Percentiles rank a stretch among this genome's conserved stretches.
Conservation (phyloP, 2,329 filamentous ascomycete species). For the Aspergillus sp. region DNA sequence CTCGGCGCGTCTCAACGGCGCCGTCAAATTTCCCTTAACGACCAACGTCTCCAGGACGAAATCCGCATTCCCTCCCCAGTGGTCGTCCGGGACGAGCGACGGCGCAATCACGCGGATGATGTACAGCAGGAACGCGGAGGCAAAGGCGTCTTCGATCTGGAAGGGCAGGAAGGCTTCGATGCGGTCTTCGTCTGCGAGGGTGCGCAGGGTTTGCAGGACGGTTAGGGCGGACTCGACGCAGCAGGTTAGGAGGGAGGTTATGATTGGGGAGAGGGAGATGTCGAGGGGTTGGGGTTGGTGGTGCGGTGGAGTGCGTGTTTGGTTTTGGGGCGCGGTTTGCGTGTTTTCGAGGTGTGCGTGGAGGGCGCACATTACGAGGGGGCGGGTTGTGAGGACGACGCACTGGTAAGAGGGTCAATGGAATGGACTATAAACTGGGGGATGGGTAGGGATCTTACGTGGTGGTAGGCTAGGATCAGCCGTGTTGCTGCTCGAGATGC, state of each 20-base stretch:
- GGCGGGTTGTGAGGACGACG: slow-evolving; percentile 27
- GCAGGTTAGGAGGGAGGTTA: slow-evolving; percentile 25
- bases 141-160: slow-evolving; percentile 45
- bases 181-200: background rate
- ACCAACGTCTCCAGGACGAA: slow-evolving; percentile 42
- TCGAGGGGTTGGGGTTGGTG: slow-evolving; percentile 11
- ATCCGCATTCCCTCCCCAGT: slow-evolving; percentile 38
- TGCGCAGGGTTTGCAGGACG: background rate
- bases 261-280: slow-evolving; percentile 23
- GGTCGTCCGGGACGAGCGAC: slow-evolving; percentile 33
- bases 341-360: slow-evolving; percentile 27
- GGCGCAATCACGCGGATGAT: slow-evolving; percentile 35
- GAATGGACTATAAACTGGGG: background rate
- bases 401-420: slow-evolving; percentile 13
- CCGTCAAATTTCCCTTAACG: slow-evolving; percentile 38
- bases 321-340: slow-evolving; percentile 15
- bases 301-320: background rate
- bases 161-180: slow-evolving; percentile 42
- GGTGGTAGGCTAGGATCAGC: slow-evolving; percentile 28
- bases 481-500: slow-evolving; percentile 28
- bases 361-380: slow-evolving; percentile 27
- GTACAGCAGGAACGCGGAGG: slow-evolving; percentile 42
- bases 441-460: slow-evolving; percentile 12
- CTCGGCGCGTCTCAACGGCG: slow-evolving; percentile 39
- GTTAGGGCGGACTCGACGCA: background rate